Evolutionary conservation across 164 flowering plant genomes (phyloP).

Genomic region (Houttuynia cordata): DNA sequence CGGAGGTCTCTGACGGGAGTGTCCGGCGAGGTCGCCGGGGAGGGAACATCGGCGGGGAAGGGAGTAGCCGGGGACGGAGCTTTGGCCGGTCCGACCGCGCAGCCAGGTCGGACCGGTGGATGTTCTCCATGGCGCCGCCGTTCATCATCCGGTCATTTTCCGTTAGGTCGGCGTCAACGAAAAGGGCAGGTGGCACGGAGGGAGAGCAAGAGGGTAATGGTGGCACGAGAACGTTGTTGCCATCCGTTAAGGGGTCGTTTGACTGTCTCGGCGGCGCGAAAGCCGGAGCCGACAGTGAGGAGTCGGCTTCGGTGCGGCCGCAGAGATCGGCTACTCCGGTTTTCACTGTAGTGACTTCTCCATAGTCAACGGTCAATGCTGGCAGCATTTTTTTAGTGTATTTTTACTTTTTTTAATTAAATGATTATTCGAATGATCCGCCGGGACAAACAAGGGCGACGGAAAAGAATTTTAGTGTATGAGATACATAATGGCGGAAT

Average conservation of each 20-base stretch:
- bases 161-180: constrained; percentile 23
- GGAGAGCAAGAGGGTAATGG: constrained; percentile 1
- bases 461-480: too few relatives aligned
- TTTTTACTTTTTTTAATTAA: too few relatives aligned
- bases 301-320: not conserved
- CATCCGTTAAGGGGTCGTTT: constrained; percentile 13
- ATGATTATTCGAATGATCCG: too few relatives aligned
- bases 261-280: constrained; percentile 7
- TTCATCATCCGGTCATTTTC: constrained; percentile 34
- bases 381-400: too few relatives aligned
- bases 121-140: constrained; percentile 34
- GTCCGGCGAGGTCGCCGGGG: constrained; percentile 26
- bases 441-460: too few relatives aligned
- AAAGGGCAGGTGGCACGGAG: constrained; percentile 16
- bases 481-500: too few relatives aligned
- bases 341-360: constrained; percentile 3
- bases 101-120: constrained; percentile 49
- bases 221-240: not conserved
- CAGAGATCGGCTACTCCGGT: constrained; percentile 4
- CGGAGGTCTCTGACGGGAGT: constrained; percentile 10
- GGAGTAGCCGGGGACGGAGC: constrained; percentile 22
- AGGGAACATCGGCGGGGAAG: not conserved
- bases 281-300: not conserved
- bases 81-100: constrained; percentile 14
- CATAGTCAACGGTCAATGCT: not conserved